Base-by-base conservation (phyloP, 208 protist species). In the Trypanosoma lewisi region DNA sequence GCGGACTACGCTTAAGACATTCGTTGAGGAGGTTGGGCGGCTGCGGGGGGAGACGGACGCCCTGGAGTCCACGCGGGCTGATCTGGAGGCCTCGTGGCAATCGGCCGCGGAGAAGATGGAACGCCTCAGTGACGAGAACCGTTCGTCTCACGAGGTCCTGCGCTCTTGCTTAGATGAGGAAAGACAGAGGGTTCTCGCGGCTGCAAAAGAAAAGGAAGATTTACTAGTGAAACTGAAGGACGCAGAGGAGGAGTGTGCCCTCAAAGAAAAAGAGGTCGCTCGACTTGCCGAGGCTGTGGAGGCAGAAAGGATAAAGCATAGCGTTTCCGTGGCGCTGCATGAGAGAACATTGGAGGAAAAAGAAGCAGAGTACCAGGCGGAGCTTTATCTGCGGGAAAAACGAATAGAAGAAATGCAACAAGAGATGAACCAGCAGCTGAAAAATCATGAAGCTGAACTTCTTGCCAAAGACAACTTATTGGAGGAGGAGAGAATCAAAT, bases 311-410 rank as follows among this genome's bases (percentile, higher is more conserved):
- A 47, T 33, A 36, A 50, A 27, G 23, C 31, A 51, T 34, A 64
- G 37, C 30, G 36, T 25, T 48, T 19, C 21, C 31, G 31, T 72
- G 28, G 25, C 23, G n/a, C 14, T 72, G 25, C 51, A 56, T 44
- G 57, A 65, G 36, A 49, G 60, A 36, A 34, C 34, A 25, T 9
- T 64, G 25, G 50, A 23, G 50, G 57, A 52, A 27, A 65, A 65
- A 33, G 50, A 60, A 4, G 23, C 34, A 5, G 19, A 72, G 33
- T 60, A 57, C 51, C 57, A 60, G 31, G 19, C 21, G 3, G 57
- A 72, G 50, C 50, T 72, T 27, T 0, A 27, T n/a, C 16, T 65
- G 17, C 56, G 57, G 8, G 66, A 72, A 27, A 62, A 72, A n/a
- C 41, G 21, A 11, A 1, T 72, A 41, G 57, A 60, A 3, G 58